Percentiles rank a stretch among this genome's conserved stretches.
These are phyloP conservation scores for Hsuehochloa calcarea DNA, from an alignment of 176 grass and related monocot species.

Conservation along the genomic window DNA sequence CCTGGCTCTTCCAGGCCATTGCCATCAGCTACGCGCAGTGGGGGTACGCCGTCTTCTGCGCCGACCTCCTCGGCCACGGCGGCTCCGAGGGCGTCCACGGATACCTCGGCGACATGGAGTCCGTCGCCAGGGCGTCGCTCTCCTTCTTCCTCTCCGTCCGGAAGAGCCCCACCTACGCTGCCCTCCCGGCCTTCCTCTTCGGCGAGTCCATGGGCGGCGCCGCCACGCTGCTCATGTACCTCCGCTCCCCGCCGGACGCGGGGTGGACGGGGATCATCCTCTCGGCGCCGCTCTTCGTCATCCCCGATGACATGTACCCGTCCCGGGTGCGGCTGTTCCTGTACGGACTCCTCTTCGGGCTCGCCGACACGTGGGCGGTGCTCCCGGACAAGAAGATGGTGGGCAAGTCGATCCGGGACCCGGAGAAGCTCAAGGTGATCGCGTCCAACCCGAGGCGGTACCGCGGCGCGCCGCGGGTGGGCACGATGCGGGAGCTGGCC, in stretches of 20 bases:
- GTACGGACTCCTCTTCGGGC: slow-evolving; percentile 65
- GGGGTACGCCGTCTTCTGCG: slow-evolving; percentile 72
- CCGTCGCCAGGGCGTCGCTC: slow-evolving; percentile 52
- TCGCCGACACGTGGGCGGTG: slow-evolving; percentile 71
- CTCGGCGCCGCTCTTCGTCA: slow-evolving; percentile 61
- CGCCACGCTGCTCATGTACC: slow-evolving; percentile 59
- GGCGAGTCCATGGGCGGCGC: slow-evolving; percentile 83
- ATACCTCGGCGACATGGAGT: slow-evolving; percentile 70
- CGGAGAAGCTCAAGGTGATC: slow-evolving; percentile 47
- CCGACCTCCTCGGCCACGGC: slow-evolving; percentile 72
- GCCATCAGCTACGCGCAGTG: slow-evolving; percentile 57
- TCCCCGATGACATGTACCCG: slow-evolving; percentile 65
- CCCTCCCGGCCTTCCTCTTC: slow-evolving; percentile 60
- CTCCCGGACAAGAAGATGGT: slow-evolving; percentile 66
- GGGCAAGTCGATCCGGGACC: slow-evolving; percentile 51
- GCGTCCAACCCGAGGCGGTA: slow-evolving; percentile 55
- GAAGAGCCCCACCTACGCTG: background rate
- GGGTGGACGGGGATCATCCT: slow-evolving; percentile 61
- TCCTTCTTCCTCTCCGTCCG: slow-evolving; percentile 66
- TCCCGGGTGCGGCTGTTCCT: slow-evolving; percentile 53
- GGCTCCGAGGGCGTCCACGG: slow-evolving; percentile 66
- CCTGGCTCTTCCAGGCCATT: slow-evolving; percentile 68
- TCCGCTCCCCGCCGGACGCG: slow-evolving; percentile 43
- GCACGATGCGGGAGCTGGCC: slow-evolving; percentile 71
- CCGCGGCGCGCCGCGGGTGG: slow-evolving; percentile 50